Conservation (phyloP, 768 basidiomycete species). For the Tylopilus rubrobrunneus region DNA sequence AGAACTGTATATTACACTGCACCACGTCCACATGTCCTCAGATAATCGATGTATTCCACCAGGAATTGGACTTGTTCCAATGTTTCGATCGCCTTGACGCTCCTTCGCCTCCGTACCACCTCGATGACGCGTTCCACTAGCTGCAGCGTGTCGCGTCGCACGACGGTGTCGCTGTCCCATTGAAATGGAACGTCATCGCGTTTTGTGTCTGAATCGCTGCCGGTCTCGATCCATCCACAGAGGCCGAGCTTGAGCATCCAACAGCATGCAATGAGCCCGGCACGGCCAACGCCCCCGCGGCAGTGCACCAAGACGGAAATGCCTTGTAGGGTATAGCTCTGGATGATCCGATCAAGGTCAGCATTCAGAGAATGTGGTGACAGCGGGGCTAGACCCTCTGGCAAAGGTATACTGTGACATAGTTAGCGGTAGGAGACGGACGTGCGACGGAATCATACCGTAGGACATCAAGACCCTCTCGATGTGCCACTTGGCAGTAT, state of each 20-base stretch:
- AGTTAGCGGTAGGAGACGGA: background rate
- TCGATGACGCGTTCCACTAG: slow-evolving; percentile 72
- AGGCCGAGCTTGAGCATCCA: slow-evolving; percentile 92
- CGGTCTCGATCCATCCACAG: slow-evolving; percentile 59
- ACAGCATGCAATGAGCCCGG: slow-evolving; percentile 86
- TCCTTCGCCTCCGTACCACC: slow-evolving; percentile 70
- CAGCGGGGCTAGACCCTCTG: slow-evolving; percentile 83
- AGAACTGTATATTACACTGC: slow-evolving; percentile 3
- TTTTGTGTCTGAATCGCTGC: slow-evolving; percentile 8
- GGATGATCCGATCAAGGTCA: slow-evolving; percentile 62
- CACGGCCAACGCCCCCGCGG: slow-evolving; percentile 90
- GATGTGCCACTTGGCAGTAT: slow-evolving; percentile 60
- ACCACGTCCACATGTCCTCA: slow-evolving; percentile 30
- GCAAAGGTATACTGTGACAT: slow-evolving; percentile 68
- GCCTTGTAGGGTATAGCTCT: slow-evolving; percentile 70
- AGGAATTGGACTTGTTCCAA: slow-evolving; percentile 88
- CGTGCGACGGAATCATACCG: slow-evolving; percentile 41
- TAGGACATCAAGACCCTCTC: slow-evolving; percentile 73
- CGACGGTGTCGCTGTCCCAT: slow-evolving; percentile 23
- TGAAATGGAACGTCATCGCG: background rate
- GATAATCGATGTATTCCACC: slow-evolving; percentile 68
- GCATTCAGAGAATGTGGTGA: slow-evolving; percentile 56
- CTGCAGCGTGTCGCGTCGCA: slow-evolving; percentile 49
- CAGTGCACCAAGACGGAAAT: slow-evolving; percentile 80
- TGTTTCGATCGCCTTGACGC: slow-evolving; percentile 90